Percentiles rank a stretch among this genome's conserved stretches.
Conservation (phyloP, 345 rosid species). For the Erucastrum elatum region DNA sequence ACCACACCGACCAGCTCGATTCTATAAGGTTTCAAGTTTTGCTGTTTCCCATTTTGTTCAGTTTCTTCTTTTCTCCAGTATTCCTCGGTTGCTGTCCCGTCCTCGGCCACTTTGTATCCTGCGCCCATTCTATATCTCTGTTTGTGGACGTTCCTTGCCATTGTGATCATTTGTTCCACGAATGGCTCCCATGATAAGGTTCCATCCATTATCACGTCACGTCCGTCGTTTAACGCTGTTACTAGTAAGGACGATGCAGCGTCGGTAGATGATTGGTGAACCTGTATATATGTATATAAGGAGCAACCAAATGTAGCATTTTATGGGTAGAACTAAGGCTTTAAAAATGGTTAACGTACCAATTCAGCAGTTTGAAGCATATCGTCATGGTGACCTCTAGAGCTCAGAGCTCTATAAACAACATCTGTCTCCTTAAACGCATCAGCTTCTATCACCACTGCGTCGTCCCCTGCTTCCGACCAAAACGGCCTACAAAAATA, state of each 20-base stretch:
- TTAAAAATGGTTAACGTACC: constrained; percentile 36
- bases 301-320: background rate
- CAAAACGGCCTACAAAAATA: constrained; percentile 62
- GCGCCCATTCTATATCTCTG: constrained; percentile 73
- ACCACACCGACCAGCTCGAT: constrained; percentile 85
- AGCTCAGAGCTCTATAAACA: constrained; percentile 74
- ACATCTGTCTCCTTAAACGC: constrained; percentile 96
- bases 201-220: constrained; percentile 95
- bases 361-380: constrained; percentile 88
- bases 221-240: constrained; percentile 89
- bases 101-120: constrained; percentile 66
- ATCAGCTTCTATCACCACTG: constrained; percentile 90
- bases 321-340: background rate
- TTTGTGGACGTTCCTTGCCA: constrained; percentile 80
- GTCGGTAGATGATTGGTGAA: constrained; percentile 83
- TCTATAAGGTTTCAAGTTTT: constrained; percentile 65
- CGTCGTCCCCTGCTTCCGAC: constrained; percentile 73
- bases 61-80: constrained; percentile 74
- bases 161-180: constrained; percentile 78
- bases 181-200: constrained; percentile 93
- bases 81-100: constrained; percentile 62
- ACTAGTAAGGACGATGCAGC: constrained; percentile 91
- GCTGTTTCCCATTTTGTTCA: constrained; percentile 14
- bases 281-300: constrained; percentile 40
- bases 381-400: constrained; percentile 72